Conservation (phyloP, 2,329 filamentous ascomycete genomes). For the Neonectria faginata region DNA sequence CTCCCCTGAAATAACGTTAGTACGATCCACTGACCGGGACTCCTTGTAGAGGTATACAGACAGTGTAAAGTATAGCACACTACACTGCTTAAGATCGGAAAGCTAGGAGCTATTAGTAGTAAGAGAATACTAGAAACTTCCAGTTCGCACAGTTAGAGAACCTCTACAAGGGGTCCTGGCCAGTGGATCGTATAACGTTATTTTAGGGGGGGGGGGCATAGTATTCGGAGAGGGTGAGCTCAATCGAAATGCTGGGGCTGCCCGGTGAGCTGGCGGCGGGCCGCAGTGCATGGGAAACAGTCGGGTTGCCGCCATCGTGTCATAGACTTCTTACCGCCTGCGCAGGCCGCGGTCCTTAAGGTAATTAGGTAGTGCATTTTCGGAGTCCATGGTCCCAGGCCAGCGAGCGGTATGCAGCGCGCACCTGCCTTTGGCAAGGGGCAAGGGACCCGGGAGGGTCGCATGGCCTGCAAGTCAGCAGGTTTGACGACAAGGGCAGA, state of each 20-base stretch:
- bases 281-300: slow-evolving; percentile 23
- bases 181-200: too few relatives aligned
- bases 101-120: too few relatives aligned
- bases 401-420: background rate
- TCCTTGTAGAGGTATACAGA: too few relatives aligned
- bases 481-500: slow-evolving; percentile 34
- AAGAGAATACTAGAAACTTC: too few relatives aligned
- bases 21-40: too few relatives aligned
- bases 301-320: slow-evolving; percentile 14
- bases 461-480: slow-evolving; percentile 44
- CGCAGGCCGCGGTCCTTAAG: background rate
- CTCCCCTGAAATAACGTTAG: too few relatives aligned
- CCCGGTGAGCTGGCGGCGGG: slow-evolving; percentile 37
- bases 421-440: slow-evolving; percentile 4
- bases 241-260: slow-evolving; percentile 36
- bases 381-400: background rate
- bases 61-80: too few relatives aligned
- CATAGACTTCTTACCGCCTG: slow-evolving; percentile 22
- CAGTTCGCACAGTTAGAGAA: too few relatives aligned
- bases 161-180: too few relatives aligned
- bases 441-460: slow-evolving; percentile 31
- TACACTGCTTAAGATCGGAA: too few relatives aligned
- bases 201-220: too few relatives aligned
- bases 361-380: background rate
- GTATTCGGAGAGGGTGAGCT: slow-evolving; percentile 12